Conservation (phyloP, 2,329 filamentous ascomycete species). For the Teratosphaeria gauchensis region DNA sequence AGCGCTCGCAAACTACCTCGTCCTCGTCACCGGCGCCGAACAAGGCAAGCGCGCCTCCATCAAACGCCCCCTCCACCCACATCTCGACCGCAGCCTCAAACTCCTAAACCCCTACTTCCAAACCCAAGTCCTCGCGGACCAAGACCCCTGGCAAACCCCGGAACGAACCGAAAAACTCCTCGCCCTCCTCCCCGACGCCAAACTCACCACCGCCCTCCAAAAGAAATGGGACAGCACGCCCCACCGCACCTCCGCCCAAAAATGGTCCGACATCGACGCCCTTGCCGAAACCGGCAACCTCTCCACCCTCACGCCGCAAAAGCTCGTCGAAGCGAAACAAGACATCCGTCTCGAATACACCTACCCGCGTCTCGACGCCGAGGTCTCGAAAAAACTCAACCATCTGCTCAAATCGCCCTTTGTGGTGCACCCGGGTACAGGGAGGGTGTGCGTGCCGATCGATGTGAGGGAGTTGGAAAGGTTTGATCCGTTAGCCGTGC, state of each 20-base stretch:
- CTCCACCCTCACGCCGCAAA: conserved; percentile 46
- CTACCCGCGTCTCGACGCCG: conserved; percentile 90
- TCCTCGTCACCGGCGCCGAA: conserved; percentile 77
- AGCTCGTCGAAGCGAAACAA: conserved; percentile 81
- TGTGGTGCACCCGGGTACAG: conserved; percentile 89
- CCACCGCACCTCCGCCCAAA: conserved; percentile 62
- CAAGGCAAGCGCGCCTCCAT: conserved; percentile 84
- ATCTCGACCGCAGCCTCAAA: conserved; percentile 75
- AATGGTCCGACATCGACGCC: conserved; percentile 90
- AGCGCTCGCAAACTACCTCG: conserved; percentile 80
- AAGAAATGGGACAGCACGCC: conserved; percentile 88
- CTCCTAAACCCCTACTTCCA: conserved; percentile 79
- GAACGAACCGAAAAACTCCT: conserved; percentile 70
- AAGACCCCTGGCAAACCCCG: conserved; percentile 71
- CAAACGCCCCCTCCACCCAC: conserved; percentile 78
- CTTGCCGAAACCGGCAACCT: conserved; percentile 70
- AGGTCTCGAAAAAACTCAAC: conserved; percentile 95
- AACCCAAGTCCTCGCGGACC: conserved; percentile 66
- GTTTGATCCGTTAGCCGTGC: conserved; percentile 83
- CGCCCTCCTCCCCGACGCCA: conserved; percentile 71
- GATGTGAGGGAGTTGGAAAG: conserved; percentile 62
- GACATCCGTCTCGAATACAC: conserved; percentile 96
- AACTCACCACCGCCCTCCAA: conserved; percentile 66
- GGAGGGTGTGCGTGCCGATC: conserved; percentile 90
- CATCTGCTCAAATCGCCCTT: conserved; percentile 97